Conservation (phyloP, 768 basidiomycete genomes). For the Boletellus sp. region DNA sequence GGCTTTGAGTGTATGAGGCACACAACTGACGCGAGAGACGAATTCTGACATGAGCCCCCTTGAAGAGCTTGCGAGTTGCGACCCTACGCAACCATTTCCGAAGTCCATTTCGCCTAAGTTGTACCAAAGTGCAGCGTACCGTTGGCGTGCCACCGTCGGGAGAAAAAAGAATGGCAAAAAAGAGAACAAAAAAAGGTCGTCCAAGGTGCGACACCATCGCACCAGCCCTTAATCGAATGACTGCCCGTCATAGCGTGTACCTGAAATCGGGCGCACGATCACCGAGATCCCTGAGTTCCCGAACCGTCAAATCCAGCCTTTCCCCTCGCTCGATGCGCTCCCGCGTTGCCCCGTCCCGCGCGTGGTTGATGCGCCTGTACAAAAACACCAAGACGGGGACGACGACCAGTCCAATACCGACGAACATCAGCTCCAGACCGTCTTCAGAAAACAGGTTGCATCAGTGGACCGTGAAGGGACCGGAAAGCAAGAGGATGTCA, state of each 20-base stretch:
- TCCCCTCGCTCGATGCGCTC: constrained; percentile 18
- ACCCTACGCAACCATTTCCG: too few species aligned
- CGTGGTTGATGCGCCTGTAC: constrained; percentile 55
- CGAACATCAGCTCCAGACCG: constrained; percentile 62
- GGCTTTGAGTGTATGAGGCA: too few species aligned
- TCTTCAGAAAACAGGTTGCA: constrained; percentile 33
- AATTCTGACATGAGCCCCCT: too few species aligned
- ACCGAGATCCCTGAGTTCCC: constrained; percentile 39
- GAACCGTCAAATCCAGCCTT: constrained; percentile 9
- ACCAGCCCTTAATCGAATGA: background rate
- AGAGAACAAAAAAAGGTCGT: too few species aligned
- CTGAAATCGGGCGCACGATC: constrained; percentile 63
- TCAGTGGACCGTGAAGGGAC: background rate
- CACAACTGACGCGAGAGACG: too few species aligned
- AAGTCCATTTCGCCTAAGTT: too few species aligned
- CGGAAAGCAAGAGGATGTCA: background rate
- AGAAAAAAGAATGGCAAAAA: too few species aligned
- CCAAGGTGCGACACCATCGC: background rate
- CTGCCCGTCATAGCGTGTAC: constrained; percentile 40
- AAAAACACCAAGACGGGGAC: constrained; percentile 45
- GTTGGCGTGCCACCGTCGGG: too few species aligned
- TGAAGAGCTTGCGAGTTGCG: too few species aligned
- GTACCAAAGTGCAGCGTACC: too few species aligned
- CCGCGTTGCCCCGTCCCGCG: constrained; percentile 37
- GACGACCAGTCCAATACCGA: constrained; percentile 57